These are phyloP conservation scores for Geotrichum fermentans DNA, from an alignment of 1,139 yeast genomes.

Conservation along the genomic window DNA sequence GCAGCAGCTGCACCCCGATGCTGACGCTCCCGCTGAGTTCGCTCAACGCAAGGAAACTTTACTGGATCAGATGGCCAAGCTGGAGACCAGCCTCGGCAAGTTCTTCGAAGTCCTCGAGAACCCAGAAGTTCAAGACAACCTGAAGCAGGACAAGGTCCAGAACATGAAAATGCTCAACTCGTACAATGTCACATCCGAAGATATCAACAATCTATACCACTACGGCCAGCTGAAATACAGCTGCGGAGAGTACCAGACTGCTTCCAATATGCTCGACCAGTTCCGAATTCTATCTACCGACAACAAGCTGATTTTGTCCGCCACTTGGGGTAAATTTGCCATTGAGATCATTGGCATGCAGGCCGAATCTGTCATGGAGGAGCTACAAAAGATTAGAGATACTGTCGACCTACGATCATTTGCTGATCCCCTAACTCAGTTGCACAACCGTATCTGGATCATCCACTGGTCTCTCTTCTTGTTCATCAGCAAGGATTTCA, in stretches of 20 bases:
- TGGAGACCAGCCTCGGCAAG: slow-evolving; percentile 43
- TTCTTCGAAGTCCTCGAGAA: slow-evolving; percentile 46
- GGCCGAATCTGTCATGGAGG: slow-evolving; percentile 50
- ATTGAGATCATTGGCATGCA: slow-evolving; percentile 51
- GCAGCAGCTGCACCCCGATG: slow-evolving; percentile 39
- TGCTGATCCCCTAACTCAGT: slow-evolving; percentile 51
- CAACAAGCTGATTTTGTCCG: slow-evolving; percentile 46
- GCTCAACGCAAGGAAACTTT: slow-evolving; percentile 41
- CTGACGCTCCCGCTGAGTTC: slow-evolving; percentile 41
- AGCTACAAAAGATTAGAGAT: slow-evolving; percentile 50
- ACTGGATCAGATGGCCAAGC: slow-evolving; percentile 39
- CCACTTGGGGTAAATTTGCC: slow-evolving; percentile 63
- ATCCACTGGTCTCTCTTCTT: slow-evolving; percentile 64
- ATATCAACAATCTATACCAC: slow-evolving; percentile 49
- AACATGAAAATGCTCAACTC: slow-evolving; percentile 44
- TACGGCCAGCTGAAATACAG: slow-evolving; percentile 57
- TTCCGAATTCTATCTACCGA: slow-evolving; percentile 52
- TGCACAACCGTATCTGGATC: slow-evolving; percentile 59
- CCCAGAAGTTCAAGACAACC: slow-evolving; percentile 45
- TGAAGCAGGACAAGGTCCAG: slow-evolving; percentile 51
- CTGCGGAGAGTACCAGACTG: slow-evolving; percentile 55
- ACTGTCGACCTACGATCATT: slow-evolving; percentile 51
- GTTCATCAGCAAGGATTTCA: slow-evolving; percentile 47
- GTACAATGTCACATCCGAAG: slow-evolving; percentile 46
- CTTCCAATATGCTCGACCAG: slow-evolving; percentile 52